Conservation (phyloP, 495 filamentous ascomycete species). For the Lichenothelia convexa region DNA sequence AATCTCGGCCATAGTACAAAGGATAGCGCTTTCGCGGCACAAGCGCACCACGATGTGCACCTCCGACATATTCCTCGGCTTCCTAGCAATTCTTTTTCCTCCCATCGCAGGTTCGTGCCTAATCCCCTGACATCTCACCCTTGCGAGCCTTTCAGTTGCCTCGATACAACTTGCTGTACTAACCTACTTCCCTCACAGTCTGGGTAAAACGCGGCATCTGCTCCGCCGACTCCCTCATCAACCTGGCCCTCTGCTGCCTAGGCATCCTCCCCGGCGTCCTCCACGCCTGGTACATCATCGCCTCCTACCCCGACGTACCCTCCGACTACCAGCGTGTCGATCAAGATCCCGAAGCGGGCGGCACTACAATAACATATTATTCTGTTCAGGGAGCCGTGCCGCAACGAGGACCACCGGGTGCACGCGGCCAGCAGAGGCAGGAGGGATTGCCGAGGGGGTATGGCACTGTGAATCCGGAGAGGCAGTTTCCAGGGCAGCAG, state of each 20-base stretch:
- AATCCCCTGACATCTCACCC: conserved; percentile 6
- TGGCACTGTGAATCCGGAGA: conserved; percentile 14
- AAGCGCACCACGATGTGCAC: conserved; percentile 43
- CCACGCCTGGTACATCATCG: conserved; percentile 97
- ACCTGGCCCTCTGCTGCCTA: conserved; percentile 72
- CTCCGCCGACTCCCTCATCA: conserved; percentile 84
- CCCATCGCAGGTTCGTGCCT: conserved; percentile 62
- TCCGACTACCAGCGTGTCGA: conserved; percentile 44
- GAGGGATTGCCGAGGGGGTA: conserved; percentile 8
- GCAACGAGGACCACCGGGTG: conserved; percentile 1
- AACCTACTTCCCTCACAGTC: conserved; percentile 34
- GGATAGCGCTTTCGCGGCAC: too few relatives aligned
- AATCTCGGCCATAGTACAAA: too few relatives aligned
- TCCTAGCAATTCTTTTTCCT: conserved; percentile 84
- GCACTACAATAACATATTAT: conserved; percentile 22
- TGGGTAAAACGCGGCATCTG: conserved; percentile 95
- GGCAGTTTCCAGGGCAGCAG: conserved; percentile 17
- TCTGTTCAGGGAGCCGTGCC: conserved; percentile 23
- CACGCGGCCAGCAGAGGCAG: background rate
- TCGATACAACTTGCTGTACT: conserved; percentile 2
- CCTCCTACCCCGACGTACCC: conserved; percentile 60
- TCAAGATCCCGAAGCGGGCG: conserved; percentile 18
- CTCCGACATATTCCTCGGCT: conserved; percentile 67
- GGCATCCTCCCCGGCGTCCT: conserved; percentile 83
- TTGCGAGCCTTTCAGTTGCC: conserved; percentile 8